phyloP scores from a whole-genome alignment of 225 moss, liverwort and hornwort genomes.

The Anthoceros angustus region DNA sequence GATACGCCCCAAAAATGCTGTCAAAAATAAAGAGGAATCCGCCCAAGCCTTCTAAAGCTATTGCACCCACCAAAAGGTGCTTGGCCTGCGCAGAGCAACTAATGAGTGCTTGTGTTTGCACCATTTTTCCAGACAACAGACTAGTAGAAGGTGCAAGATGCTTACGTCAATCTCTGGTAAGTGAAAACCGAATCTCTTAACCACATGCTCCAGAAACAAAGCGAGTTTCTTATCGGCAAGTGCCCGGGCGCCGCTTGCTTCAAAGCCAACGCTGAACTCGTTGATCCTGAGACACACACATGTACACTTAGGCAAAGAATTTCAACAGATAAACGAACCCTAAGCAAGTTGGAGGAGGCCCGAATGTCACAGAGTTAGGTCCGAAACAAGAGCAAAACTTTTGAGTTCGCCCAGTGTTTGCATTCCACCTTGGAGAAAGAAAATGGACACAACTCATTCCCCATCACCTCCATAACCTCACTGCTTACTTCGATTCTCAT shows the following conservation, averaged over 20 bases:
- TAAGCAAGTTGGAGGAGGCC: too few species aligned
- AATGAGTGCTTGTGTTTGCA: neutral
- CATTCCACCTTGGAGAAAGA: too few species aligned
- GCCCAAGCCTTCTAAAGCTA: conserved; percentile 81
- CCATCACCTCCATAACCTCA: too few species aligned
- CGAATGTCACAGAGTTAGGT: too few species aligned
- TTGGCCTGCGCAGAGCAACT: conserved; percentile 44
- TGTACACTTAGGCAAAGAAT: neutral
- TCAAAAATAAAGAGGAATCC: conserved; percentile 79
- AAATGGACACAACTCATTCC: too few species aligned
- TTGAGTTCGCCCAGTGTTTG: too few species aligned
- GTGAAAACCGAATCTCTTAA: conserved; percentile 41
- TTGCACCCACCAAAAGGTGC: conserved; percentile 67
- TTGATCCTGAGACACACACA: conserved; percentile 36
- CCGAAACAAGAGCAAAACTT: too few species aligned
- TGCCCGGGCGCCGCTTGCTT: conserved; percentile 69
- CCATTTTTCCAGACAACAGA: neutral
- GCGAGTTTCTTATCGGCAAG: conserved; percentile 56
- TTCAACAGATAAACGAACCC: neutral
- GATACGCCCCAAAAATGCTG: conserved; percentile 75
- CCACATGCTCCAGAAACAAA: conserved; percentile 34
- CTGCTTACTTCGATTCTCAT: too few species aligned
- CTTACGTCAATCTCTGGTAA: conserved; percentile 29
- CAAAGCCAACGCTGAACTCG: conserved; percentile 60
- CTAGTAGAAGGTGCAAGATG: neutral